Conservation (phyloP, 169 alveolate species). For the Perkinsus olseni region DNA sequence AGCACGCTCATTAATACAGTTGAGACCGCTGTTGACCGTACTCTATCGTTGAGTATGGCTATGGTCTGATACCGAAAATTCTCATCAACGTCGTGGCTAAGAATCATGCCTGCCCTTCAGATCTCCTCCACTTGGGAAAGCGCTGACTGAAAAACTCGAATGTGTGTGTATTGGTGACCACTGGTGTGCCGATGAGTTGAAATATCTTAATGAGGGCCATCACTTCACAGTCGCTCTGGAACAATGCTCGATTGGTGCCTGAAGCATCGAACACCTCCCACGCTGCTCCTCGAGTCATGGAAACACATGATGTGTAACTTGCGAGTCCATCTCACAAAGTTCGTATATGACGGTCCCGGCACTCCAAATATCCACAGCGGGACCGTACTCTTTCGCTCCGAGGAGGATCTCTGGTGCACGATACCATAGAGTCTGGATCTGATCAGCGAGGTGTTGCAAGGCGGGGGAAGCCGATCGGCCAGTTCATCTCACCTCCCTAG, state of each 20-base stretch:
- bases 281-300: no score
- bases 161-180: neutral
- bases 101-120: neutral
- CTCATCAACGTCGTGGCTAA: neutral
- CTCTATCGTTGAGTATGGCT: neutral
- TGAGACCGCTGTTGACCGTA: neutral
- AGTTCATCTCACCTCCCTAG: neutral
- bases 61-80: neutral
- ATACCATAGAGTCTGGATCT: conserved; percentile 62
- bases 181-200: conserved; percentile 55
- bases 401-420: conserved; percentile 79
- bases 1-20: neutral
- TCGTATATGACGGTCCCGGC: conserved; percentile 73
- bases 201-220: conserved; percentile 51
- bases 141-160: neutral
- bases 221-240: conserved; percentile 51
- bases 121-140: neutral
- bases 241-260: conserved; percentile 22
- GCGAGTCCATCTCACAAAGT: conserved; percentile 8
- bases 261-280: neutral
- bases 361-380: conserved; percentile 82
- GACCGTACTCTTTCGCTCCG: conserved; percentile 72
- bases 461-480: neutral
- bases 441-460: neutral
- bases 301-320: neutral